Evolutionary conservation across 495 filamentous ascomycete genomes (phyloP).

Genomic region (Chaetomidium leptoderma): DNA sequence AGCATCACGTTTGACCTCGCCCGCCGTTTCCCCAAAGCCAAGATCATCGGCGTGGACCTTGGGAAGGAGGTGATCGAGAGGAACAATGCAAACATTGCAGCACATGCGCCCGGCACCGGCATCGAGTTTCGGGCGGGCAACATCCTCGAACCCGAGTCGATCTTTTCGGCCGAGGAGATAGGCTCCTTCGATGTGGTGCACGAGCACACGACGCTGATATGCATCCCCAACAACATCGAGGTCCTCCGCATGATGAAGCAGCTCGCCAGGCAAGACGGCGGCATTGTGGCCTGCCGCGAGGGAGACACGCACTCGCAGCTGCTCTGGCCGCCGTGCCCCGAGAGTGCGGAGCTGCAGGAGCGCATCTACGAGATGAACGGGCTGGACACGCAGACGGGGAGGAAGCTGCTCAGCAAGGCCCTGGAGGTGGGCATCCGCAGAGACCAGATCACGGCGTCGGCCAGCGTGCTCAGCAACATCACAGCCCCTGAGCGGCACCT

Average conservation of each 20-base stretch:
- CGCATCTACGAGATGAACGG: constrained; percentile 17
- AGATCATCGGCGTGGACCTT: constrained; percentile 12
- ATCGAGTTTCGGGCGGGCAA: constrained; percentile 16
- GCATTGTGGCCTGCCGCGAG: constrained; percentile 17
- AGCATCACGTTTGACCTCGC: constrained; percentile 17
- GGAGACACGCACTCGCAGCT: constrained; percentile 15
- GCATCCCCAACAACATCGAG: constrained; percentile 19
- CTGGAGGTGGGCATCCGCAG: constrained; percentile 10
- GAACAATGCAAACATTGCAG: constrained; percentile 11
- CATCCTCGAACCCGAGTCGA: constrained; percentile 10
- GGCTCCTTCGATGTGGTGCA: constrained; percentile 16
- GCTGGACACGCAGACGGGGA: constrained; percentile 13
- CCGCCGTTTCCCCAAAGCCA: constrained; percentile 13
- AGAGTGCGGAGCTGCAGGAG: constrained; percentile 15
- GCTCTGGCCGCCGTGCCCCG: constrained; percentile 11
- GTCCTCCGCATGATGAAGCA: constrained; percentile 15
- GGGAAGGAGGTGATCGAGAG: constrained; percentile 11
- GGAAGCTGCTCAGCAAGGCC: constrained; percentile 14
- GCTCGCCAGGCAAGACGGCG: constrained; percentile 12
- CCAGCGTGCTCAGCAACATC: constrained; percentile 17
- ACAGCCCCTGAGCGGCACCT: constrained; percentile 5
- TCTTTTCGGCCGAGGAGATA: constrained; percentile 1
- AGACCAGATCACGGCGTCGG: constrained; percentile 17
- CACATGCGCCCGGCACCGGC: constrained; percentile 6
- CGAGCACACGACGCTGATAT: constrained; percentile 15